Evolutionary conservation across 495 filamentous ascomycete genomes (phyloP).

Genomic region (Xylaria flabelliformis): DNA sequence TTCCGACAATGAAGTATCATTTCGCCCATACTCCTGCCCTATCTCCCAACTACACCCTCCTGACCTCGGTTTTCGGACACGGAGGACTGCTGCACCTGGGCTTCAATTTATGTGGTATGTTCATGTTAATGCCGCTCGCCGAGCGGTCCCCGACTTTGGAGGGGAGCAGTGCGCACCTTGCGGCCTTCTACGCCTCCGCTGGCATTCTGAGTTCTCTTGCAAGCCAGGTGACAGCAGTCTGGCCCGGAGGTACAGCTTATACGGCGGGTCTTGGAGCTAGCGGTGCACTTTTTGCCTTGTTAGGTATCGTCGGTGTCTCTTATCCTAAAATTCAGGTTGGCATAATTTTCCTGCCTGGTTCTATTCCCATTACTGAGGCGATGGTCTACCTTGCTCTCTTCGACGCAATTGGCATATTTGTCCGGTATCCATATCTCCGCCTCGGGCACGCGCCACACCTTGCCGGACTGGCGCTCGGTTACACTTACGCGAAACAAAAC

Average conservation of each 20-base stretch:
- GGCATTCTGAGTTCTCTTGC: conserved; percentile 37
- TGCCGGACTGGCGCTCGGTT: conserved; percentile 32
- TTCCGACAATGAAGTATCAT: conserved; percentile 5
- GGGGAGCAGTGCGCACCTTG: conserved; percentile 37
- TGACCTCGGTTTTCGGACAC: conserved; percentile 41
- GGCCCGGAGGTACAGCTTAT: conserved; percentile 19
- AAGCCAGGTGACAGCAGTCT: conserved; percentile 29
- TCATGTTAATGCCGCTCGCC: conserved; percentile 29
- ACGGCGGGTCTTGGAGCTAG: conserved; percentile 26
- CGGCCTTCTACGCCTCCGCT: conserved; percentile 41
- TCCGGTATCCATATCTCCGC: conserved; percentile 27
- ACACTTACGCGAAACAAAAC: conserved; percentile 33
- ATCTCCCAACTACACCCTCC: conserved; percentile 35
- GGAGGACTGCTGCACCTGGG: conserved; percentile 29
- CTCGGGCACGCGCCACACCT: conserved; percentile 37
- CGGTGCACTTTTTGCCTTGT: conserved; percentile 36
- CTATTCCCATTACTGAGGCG: conserved; percentile 14
- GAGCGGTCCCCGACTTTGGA: conserved; percentile 29
- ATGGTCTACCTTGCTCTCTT: conserved; percentile 27
- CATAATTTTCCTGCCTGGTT: conserved; percentile 33
- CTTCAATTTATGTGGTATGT: conserved; percentile 33
- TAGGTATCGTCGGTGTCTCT: conserved; percentile 33
- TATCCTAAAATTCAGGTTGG: conserved; percentile 30
- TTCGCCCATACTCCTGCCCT: conserved; percentile 31
- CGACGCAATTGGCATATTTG: conserved; percentile 35